phyloP scores from a whole-genome alignment of 2,329 filamentous ascomycete species.

The Penicillium sp. region DNA sequence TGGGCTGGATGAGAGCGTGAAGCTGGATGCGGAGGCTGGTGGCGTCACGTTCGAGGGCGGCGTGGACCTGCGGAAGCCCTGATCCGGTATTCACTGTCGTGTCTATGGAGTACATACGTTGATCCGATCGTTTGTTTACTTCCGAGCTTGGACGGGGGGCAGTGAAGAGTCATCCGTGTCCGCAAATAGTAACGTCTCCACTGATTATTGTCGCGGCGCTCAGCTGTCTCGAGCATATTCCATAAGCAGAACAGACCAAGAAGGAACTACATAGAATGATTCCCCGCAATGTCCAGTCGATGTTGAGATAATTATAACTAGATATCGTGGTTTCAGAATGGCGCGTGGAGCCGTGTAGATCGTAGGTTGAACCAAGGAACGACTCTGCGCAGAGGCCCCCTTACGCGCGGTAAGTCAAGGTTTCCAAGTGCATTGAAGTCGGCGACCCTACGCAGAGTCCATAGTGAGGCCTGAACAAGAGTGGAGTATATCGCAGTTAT shows the following conservation, averaged over 20 bases:
- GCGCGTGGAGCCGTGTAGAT: background rate
- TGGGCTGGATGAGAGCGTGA: constrained; percentile 40
- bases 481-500: background rate
- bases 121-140: background rate
- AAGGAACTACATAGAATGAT: background rate
- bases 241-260: background rate
- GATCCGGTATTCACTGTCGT: background rate
- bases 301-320: background rate
- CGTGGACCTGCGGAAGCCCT: constrained; percentile 26
- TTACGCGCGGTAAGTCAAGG: background rate
- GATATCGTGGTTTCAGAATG: background rate
- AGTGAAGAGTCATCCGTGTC: constrained; percentile 1
- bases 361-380: background rate
- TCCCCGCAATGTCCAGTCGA: background rate
- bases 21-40: constrained; percentile 40
- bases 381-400: background rate
- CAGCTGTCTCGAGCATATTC: background rate
- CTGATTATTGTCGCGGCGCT: background rate
- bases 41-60: constrained; percentile 32
- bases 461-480: background rate
- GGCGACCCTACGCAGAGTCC: background rate
- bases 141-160: background rate
- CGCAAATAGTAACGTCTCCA: constrained; percentile 19
- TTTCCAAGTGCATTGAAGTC: background rate
- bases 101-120: background rate